Evolutionary conservation across 129 eudicot genomes (phyloP).

Genomic region (Mikania micrantha): DNA sequence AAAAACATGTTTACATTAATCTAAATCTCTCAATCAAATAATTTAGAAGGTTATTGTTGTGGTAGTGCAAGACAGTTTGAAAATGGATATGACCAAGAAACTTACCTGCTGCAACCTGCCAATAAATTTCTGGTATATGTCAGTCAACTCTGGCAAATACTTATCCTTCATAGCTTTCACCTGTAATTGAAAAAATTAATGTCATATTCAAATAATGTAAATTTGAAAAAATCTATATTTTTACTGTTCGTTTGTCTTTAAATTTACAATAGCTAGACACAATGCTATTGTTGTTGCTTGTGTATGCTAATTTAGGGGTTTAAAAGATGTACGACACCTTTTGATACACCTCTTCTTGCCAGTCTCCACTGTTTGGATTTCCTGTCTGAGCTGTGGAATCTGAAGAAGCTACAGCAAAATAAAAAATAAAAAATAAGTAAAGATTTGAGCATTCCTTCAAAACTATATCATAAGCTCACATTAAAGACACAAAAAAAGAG

Average conservation of each 20-base stretch:
- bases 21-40: neutral
- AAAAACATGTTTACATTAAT: neutral
- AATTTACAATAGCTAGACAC: neutral
- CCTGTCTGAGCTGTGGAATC: slow-evolving; percentile 90
- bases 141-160: slow-evolving; percentile 61
- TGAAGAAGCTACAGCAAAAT: slow-evolving; percentile 48
- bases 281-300: neutral
- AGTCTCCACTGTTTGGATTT: slow-evolving; percentile 64
- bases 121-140: slow-evolving; percentile 58
- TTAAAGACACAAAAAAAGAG: neutral
- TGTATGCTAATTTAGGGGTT: neutral
- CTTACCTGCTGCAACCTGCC: slow-evolving; percentile 69
- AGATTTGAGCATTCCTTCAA: neutral
- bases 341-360: slow-evolving; percentile 94
- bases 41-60: neutral
- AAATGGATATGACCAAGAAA: neutral
- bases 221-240: neutral
- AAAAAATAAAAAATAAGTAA: neutral
- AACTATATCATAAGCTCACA: neutral
- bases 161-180: slow-evolving; percentile 77
- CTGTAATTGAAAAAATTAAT: slow-evolving; percentile 38
- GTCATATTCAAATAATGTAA: neutral
- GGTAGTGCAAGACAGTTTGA: neutral
- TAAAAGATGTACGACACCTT: slow-evolving; percentile 43
- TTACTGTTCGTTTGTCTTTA: neutral